phyloP scores from a whole-genome alignment of 177 flowering plant species.

The Vitis hybrid region DNA sequence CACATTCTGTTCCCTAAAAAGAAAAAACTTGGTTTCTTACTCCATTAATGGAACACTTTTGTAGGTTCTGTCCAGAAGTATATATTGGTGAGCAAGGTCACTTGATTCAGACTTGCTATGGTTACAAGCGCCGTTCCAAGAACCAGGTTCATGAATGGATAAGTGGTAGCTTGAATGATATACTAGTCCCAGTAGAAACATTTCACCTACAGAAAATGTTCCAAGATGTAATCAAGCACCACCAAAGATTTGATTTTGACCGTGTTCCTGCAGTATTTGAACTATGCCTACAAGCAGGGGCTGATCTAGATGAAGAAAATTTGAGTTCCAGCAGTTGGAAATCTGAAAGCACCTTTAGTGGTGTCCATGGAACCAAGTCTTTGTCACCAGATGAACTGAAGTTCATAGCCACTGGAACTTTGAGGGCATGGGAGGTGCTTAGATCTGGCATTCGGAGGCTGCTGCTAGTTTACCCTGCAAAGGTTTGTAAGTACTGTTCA shows the following conservation, averaged over 20 bases:
- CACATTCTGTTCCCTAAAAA: too few species aligned
- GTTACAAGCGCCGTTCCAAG: constrained; percentile 47
- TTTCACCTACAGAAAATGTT: constrained; percentile 65
- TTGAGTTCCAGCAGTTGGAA: constrained; percentile 5
- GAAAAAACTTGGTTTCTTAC: not conserved
- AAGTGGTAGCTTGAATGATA: constrained; percentile 57
- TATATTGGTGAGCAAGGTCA: constrained; percentile 79
- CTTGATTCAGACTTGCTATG: constrained; percentile 63
- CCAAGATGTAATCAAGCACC: constrained; percentile 64
- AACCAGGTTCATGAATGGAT: constrained; percentile 68
- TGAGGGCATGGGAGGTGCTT: constrained; percentile 78
- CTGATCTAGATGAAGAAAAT: constrained; percentile 24
- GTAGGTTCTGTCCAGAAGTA: constrained; percentile 89
- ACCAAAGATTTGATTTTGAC: constrained; percentile 78
- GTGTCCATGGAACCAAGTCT: constrained; percentile 11
- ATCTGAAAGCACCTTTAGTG: not conserved
- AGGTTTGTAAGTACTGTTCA: constrained; percentile 75
- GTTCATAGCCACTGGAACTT: constrained; percentile 43
- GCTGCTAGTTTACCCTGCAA: constrained; percentile 68
- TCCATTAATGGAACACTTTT: constrained; percentile 5
- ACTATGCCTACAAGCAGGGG: constrained; percentile 90
- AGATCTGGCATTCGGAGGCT: constrained; percentile 65
- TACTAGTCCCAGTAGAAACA: constrained; percentile 75
- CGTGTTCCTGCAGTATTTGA: constrained; percentile 86
- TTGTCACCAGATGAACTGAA: constrained; percentile 35